Base-by-base conservation (phyloP, 2,329 filamentous ascomycete species). In the Clarireedia monteithiana region DNA sequence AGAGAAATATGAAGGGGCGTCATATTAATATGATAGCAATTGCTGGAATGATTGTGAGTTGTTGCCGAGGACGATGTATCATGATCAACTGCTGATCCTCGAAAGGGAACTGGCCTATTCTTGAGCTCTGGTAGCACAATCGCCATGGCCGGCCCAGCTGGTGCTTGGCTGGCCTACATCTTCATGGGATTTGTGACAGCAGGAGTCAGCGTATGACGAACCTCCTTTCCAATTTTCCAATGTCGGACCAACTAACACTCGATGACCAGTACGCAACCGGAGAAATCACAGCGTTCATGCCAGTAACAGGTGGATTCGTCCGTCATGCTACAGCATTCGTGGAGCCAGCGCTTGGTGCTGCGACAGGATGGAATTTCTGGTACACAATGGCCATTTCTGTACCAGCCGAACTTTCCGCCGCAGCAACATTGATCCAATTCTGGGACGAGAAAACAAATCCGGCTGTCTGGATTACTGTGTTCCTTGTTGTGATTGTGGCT, bases 371-470 rank as follows among this genome's bases (percentile, higher is more conserved):
- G 59, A 68, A 68, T 14, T 64, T 66, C 6, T 55, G 91, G 85
- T 84, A 90, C 89, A 67, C 84, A 15, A 63, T 61, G 30, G 61
- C 64, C 7, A 59, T 68, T 1, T 65, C 66, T 6, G 61, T 68
- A 0, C 65, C 68, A 2, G 59, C 81, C 51, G 83, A 87, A 66
- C 81, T 86, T 57, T 78, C 79, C 1, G 84, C 83, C 9, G 80
- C 82, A 20, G 79, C 79, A 47, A 80, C 85, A 2, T 70, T 86
- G 26, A 83, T 86, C 56, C 73, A 82, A 61, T 85, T 79, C 63
- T 87, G 83, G 83, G 75, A 83, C 56, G 78, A 79, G 5, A 78
- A 83, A 57, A 72, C 83, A 60, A 76, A 73, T 62, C 71, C 77
- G 1, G 72, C 62, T 1, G 63, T 74, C 14, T 74, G 72, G 72